Evolutionary conservation across 2,329 filamentous ascomycete species (phyloP).

Genomic region (Aspergillus carbonarius): DNA sequence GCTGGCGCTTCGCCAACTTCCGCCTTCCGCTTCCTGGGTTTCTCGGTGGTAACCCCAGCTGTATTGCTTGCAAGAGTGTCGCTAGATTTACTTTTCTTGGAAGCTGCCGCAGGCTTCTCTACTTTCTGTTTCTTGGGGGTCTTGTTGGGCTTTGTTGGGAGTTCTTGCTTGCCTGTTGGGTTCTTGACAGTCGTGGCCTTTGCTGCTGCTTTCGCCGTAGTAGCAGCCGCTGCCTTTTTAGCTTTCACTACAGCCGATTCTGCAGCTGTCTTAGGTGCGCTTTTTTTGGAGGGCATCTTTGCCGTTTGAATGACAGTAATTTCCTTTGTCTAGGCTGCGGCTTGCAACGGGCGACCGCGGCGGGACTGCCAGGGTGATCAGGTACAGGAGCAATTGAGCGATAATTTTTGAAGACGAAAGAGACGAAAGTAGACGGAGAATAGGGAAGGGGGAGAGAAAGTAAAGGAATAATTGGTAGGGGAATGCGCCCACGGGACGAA

Average conservation of each 20-base stretch:
- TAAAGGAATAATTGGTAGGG: too few species aligned
- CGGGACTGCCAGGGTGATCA: background rate
- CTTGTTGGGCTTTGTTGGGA: constrained; percentile 23
- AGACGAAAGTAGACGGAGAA: too few species aligned
- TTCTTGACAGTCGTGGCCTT: constrained; percentile 28
- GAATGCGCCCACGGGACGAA: too few species aligned
- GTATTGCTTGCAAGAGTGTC: constrained; percentile 21
- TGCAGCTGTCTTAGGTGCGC: constrained; percentile 21
- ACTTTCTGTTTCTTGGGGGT: constrained; percentile 16
- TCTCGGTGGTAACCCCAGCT: constrained; percentile 13
- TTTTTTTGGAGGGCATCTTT: constrained; percentile 34
- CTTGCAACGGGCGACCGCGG: background rate
- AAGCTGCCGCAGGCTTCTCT: constrained; percentile 19
- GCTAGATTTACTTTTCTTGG: constrained; percentile 26
- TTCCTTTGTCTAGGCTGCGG: background rate
- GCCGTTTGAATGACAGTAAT: background rate
- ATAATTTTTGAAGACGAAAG: too few species aligned
- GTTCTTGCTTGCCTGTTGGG: background rate
- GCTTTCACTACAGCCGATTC: constrained; percentile 10
- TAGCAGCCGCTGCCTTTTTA: constrained; percentile 19
- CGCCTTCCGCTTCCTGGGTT: constrained; percentile 37
- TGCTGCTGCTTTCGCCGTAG: constrained; percentile 3
- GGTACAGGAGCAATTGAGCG: too few species aligned
- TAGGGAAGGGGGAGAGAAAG: too few species aligned
- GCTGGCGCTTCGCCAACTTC: constrained; percentile 28